phyloP scores from a whole-genome alignment of 257 asterid genomes.

The Nicotiana knightiana region DNA sequence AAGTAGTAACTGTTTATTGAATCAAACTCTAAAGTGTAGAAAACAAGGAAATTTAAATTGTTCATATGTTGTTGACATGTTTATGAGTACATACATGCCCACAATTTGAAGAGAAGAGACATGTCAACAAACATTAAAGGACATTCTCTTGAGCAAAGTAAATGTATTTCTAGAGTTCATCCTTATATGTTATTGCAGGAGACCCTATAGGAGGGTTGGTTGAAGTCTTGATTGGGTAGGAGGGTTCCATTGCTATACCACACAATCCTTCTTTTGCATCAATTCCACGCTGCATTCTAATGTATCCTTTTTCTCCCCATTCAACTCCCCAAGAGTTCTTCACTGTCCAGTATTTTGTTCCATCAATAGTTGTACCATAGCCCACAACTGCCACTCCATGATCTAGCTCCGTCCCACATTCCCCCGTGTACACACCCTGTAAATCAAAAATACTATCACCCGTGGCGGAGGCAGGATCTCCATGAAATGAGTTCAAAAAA shows the following conservation, averaged over 20 bases:
- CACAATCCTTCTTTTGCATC: slow-evolving; percentile 56
- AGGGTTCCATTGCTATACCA: slow-evolving; percentile 84
- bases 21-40: not conserved
- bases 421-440: slow-evolving; percentile 70
- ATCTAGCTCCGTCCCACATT: slow-evolving; percentile 59
- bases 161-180: slow-evolving; percentile 46
- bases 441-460: too few relatives aligned
- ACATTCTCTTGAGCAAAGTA: not conserved
- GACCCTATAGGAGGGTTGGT: slow-evolving; percentile 42
- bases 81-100: not conserved
- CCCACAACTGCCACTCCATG: slow-evolving; percentile 89
- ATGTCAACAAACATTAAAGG: not conserved
- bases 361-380: slow-evolving; percentile 65
- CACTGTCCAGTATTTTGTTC: slow-evolving; percentile 66
- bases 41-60: not conserved
- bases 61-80: not conserved
- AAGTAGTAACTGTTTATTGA: not conserved
- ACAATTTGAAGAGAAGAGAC: not conserved
- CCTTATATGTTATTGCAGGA: slow-evolving; percentile 27
- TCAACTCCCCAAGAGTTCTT: slow-evolving; percentile 76
- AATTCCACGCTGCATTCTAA: slow-evolving; percentile 62
- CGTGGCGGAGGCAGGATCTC: too few relatives aligned
- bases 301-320: slow-evolving; percentile 91
- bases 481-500: too few relatives aligned
- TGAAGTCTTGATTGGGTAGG: slow-evolving; percentile 68